phyloP scores from a whole-genome alignment of 495 filamentous ascomycete species.

The Penicillium herquei region DNA sequence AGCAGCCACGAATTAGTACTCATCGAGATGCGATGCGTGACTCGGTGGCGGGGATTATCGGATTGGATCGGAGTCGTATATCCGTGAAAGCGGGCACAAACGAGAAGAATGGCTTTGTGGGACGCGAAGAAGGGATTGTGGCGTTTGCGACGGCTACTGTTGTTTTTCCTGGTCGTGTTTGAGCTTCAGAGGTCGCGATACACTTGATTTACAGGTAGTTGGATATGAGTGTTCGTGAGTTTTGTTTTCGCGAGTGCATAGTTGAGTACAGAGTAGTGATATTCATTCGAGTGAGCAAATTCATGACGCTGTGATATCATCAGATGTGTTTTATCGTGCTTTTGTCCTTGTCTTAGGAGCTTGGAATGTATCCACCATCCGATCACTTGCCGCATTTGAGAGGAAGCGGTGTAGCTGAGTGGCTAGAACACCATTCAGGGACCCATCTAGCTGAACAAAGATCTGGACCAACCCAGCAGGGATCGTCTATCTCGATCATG shows the following conservation, averaged over 20 bases:
- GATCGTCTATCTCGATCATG: background rate
- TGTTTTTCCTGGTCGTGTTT: background rate
- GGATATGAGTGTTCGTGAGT: background rate
- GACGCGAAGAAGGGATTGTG: slow-evolving; percentile 13
- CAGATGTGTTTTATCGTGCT: too few species aligned
- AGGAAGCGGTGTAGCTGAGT: background rate
- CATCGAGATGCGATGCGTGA: slow-evolving; percentile 9
- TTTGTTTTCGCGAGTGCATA: too few species aligned
- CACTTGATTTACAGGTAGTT: background rate
- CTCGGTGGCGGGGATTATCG: slow-evolving; percentile 4
- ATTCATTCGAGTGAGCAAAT: too few species aligned
- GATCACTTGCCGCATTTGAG: background rate
- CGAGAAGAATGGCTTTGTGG: slow-evolving; percentile 13
- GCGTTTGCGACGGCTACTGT: slow-evolving; percentile 9
- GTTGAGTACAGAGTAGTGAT: too few species aligned
- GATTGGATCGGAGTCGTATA: slow-evolving; percentile 1
- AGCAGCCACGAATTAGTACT: slow-evolving; percentile 3
- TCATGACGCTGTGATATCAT: too few species aligned
- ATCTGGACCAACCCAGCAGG: background rate
- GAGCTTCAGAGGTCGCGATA: background rate
- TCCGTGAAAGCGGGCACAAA: slow-evolving; percentile 14
- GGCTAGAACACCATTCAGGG: too few species aligned
- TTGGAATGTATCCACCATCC: background rate
- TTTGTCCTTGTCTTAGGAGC: too few species aligned
- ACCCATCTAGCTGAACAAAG: background rate